phyloP scores from a whole-genome alignment of 2,329 filamentous ascomycete genomes.

The Podosphaera xanthii region DNA sequence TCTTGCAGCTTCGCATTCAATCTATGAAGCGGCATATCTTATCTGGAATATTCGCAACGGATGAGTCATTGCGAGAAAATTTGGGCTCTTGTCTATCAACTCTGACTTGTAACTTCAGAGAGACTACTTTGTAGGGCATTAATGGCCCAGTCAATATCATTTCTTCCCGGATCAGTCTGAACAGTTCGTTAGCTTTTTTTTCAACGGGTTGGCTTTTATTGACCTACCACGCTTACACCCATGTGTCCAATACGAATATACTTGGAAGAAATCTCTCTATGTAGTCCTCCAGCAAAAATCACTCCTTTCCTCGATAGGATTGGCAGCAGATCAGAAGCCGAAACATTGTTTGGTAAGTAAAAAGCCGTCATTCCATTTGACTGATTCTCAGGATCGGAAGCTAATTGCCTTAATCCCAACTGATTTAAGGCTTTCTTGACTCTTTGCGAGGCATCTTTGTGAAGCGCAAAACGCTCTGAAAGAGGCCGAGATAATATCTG shows the following conservation, averaged over 20 bases:
- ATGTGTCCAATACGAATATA: slow-evolving; percentile 96
- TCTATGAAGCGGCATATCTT: no score
- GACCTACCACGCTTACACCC: slow-evolving; percentile 66
- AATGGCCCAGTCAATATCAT: slow-evolving; percentile 68
- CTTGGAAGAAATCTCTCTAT: slow-evolving; percentile 82
- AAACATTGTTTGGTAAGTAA: slow-evolving; percentile 68
- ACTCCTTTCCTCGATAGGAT: slow-evolving; percentile 70
- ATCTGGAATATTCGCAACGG: no score
- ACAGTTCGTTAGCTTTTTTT: slow-evolving; percentile 4
- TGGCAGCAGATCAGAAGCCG: slow-evolving; percentile 63
- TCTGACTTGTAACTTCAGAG: slow-evolving; percentile 45
- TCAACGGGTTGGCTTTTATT: background rate
- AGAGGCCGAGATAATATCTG: slow-evolving; percentile 70
- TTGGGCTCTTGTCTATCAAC: slow-evolving; percentile 7
- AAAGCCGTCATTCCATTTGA: slow-evolving; percentile 97
- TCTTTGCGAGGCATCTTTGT: slow-evolving; percentile 57
- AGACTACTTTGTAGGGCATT: slow-evolving; percentile 54
- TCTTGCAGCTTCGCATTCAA: no score
- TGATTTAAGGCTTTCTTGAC: slow-evolving; percentile 67
- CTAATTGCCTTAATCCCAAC: slow-evolving; percentile 71
- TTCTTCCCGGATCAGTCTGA: slow-evolving; percentile 50
- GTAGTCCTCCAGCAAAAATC: slow-evolving; percentile 82
- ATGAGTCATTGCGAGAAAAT: no score
- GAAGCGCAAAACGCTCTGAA: slow-evolving; percentile 59
- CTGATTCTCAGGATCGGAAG: slow-evolving; percentile 67